Base-by-base conservation (phyloP, 208 protist genomes). In the Acanthamoeba healyi region DNA sequence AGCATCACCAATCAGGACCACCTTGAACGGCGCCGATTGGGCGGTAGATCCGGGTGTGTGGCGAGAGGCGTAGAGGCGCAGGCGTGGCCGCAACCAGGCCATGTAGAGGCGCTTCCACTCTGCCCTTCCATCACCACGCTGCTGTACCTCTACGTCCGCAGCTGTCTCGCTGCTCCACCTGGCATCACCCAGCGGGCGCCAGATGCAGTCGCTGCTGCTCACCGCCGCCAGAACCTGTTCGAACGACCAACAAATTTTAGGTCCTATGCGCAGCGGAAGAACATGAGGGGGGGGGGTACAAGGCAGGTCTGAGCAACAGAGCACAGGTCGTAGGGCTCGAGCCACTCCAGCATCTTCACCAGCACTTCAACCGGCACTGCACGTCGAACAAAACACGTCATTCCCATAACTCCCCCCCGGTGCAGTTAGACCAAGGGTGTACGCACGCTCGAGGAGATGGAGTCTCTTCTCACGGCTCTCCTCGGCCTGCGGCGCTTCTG, bases 1-100 rank as follows among this genome's bases (percentile, higher is more conserved):
- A 70, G 61, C 26, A 70, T 70, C 61, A 26, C 61, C 61, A 70
- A 70, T 70, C 10, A 70, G 61, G 10, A 70, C 61, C 61, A 70
- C 61, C n/a, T 70, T 70, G 14, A 7, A 36, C 7, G n/a, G n/a
- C n/a, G n/a, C n/a, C n/a, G n/a, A n/a, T n/a, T n/a, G n/a, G n/a
- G n/a, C n/a, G n/a, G n/a, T n/a, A n/a, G n/a, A n/a, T n/a, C n/a
- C n/a, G n/a, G n/a, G n/a, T n/a, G n/a, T n/a, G n/a, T 70, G 61
- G 61, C 61, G 19, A 36, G 61, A 26, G 61, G 29, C 61, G n/a
- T 70, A 70, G 7, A 12, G 7, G 7, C n/a, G 61, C 61, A 70
- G n/a, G 22, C 14, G 5, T 6, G 61, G n/a, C 26, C 61, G 61
- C 61, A 70, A 7, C 61, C 61, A 70, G 26, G 6, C 14, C 61